Evolutionary conservation across 2,329 filamentous ascomycete species (phyloP), one percentile per base, ranked within the genome.

Genomic region (Aurifilum marmelostoma): DNA sequence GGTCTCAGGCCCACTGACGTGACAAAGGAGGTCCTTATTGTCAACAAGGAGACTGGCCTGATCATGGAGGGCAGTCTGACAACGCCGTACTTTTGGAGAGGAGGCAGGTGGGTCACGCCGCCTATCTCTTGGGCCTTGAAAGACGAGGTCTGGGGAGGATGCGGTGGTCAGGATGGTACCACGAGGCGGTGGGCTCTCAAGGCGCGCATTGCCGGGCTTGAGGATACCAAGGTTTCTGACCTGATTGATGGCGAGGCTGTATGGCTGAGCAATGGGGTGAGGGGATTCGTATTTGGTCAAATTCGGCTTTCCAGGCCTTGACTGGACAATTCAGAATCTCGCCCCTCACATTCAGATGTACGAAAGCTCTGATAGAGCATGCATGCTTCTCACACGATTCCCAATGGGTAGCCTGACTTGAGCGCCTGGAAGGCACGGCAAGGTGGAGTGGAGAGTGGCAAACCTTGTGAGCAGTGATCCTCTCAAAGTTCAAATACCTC

Each of bases 11-110:
- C 78, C 11, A 75, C 80, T 0, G 84, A 87, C 50, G 64, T 62
- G 43, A 77, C 80, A 54, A 85, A 86, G 65, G 95, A 98, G 77
- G 92, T 97, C 5, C 82, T 98, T 27, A 79, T 97, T 2, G 84
- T 92, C 72, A 93, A 92, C 74, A 76, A 76, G 0, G 72, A 78
- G 5, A 81, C 87, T 37, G 85, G 84, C 1, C 86, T 90, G 63
- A 80, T 97, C 47, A 97, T 97, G 87, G 95, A 98, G 79, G 93
- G 93, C 11, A 94, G 91, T 71, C 86, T 92, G 21, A 94, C 92
- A 0, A 97, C 91, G 0, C 88, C 92, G 0, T 97, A 95, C 78
- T 92, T 97, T 73, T 92, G 87, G 83, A 88, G 92, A n/a, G 78
- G 83, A 5, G 89, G 87, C 0, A 80, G 82, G 63, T 98, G 95